phyloP scores from a whole-genome alignment of 1,284 basidiomycete species.

The Caloboletus inedulis region DNA sequence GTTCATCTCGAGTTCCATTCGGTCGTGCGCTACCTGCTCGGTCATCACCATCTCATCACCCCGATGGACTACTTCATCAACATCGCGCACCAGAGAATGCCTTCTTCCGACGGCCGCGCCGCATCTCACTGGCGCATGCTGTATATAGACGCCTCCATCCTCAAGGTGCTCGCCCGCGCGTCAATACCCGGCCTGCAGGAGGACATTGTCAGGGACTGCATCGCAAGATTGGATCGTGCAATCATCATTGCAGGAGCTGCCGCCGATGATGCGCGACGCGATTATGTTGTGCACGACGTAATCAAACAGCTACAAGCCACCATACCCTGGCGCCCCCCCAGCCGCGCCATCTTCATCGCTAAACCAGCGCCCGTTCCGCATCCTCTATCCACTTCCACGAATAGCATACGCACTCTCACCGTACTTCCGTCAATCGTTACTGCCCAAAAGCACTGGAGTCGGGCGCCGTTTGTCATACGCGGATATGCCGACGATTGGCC shows the following conservation, averaged over 20 bases:
- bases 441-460: constrained; percentile 46
- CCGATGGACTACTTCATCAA: constrained; percentile 32
- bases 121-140: constrained; percentile 50
- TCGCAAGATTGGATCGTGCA: constrained; percentile 70
- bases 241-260: constrained; percentile 80
- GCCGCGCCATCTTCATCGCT: constrained; percentile 18
- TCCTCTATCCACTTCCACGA: constrained; percentile 21
- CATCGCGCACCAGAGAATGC: constrained; percentile 38
- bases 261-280: constrained; percentile 57
- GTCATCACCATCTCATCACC: not conserved
- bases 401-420: constrained; percentile 37
- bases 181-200: constrained; percentile 30
- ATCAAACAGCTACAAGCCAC: constrained; percentile 49
- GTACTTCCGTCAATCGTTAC: constrained; percentile 53
- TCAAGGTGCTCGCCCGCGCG: constrained; percentile 47
- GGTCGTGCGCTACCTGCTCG: constrained; percentile 11
- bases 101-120: constrained; percentile 22
- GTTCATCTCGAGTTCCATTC: constrained; percentile 9
- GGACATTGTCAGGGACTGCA: constrained; percentile 31
- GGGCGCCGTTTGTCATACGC: constrained; percentile 71
- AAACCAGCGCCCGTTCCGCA: constrained; percentile 12
- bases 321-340: constrained; percentile 10
- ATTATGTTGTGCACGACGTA: constrained; percentile 53
- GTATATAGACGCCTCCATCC: constrained; percentile 63
- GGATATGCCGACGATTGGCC: constrained; percentile 66